Percentiles rank a stretch among this genome's conserved stretches.
Evolutionary conservation across 2,329 filamentous ascomycete species (phyloP).

Genomic region (Phyllosticta citrichinensis): DNA sequence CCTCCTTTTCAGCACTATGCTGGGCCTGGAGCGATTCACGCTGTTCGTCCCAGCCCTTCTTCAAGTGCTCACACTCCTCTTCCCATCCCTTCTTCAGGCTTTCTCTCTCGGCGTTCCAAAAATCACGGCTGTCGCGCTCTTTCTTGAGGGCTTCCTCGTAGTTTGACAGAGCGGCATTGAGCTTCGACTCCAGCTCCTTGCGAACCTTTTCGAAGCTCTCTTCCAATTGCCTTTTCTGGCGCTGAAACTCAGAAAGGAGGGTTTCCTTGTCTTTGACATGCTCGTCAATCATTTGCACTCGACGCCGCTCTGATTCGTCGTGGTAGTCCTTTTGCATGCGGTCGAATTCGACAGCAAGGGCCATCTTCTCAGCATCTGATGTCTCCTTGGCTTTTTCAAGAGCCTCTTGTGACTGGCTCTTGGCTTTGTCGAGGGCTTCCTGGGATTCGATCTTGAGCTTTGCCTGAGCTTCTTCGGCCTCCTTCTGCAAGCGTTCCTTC

Average conservation of each 20-base stretch:
- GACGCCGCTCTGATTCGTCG: constrained; percentile 35
- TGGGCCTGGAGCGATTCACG: constrained; percentile 33
- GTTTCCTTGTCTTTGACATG: constrained; percentile 26
- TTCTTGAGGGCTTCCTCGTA: constrained; percentile 37
- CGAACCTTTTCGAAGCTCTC: constrained; percentile 31
- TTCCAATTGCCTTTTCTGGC: constrained; percentile 30
- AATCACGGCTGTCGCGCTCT: constrained; percentile 36
- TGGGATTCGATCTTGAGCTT: constrained; percentile 16
- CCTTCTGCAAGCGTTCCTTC: constrained; percentile 24
- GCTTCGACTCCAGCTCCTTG: constrained; percentile 34
- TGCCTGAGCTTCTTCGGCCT: constrained; percentile 33
- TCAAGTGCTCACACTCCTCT: constrained; percentile 41
- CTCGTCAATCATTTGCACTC: constrained; percentile 33
- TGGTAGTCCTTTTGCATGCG: constrained; percentile 17
- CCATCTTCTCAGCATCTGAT: constrained; percentile 30
- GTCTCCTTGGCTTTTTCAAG: constrained; percentile 26
- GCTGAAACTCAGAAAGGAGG: constrained; percentile 22
- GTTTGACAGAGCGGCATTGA: constrained; percentile 29
- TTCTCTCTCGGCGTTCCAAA: constrained; percentile 36
- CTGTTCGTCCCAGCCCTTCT: constrained; percentile 43
- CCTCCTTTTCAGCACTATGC: constrained; percentile 30
- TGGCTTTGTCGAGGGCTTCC: constrained; percentile 12
- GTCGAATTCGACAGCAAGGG: constrained; percentile 30
- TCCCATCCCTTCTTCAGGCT: constrained; percentile 31
- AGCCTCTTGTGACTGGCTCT: constrained; percentile 33